Evolutionary conservation across 164 flowering plant species (phyloP).

Genomic region (Hamamelis virginiana): DNA sequence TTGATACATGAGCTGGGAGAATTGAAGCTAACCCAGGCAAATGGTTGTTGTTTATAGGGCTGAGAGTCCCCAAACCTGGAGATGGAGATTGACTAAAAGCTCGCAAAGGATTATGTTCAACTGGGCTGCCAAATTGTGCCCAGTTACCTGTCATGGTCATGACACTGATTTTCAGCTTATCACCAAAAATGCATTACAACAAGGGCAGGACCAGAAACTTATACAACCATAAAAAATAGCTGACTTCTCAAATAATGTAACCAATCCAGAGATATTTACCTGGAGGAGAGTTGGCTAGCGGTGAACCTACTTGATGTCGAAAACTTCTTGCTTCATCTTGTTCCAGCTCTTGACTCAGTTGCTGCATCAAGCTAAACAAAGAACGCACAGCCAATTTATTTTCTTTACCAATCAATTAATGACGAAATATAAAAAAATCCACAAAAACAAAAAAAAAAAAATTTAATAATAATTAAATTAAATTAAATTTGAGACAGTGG

Average conservation of each 20-base stretch:
- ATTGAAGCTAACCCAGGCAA: slow-evolving; percentile 81
- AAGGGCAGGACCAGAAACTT: background rate
- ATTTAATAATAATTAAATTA: too few relatives aligned
- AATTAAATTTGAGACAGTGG: background rate
- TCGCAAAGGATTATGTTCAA: slow-evolving; percentile 55
- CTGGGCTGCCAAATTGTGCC: slow-evolving; percentile 67
- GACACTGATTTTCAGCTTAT: slow-evolving; percentile 8
- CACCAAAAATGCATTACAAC: background rate
- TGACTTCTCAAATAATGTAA: background rate
- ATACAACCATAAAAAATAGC: background rate
- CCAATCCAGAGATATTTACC: slow-evolving; percentile 34
- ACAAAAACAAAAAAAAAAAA: too few relatives aligned
- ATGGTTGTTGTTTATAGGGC: slow-evolving; percentile 45
- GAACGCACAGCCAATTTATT: slow-evolving; percentile 8
- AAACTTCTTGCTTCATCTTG: slow-evolving; percentile 70
- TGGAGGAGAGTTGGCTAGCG: slow-evolving; percentile 78
- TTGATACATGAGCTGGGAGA: slow-evolving; percentile 56
- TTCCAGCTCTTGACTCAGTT: slow-evolving; percentile 78
- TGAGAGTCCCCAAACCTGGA: slow-evolving; percentile 49
- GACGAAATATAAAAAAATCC: background rate
- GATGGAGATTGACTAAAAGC: slow-evolving; percentile 60
- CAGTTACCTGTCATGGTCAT: slow-evolving; percentile 63
- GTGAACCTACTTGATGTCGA: slow-evolving; percentile 73
- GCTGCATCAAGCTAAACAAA: slow-evolving; percentile 70
- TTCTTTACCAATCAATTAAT: background rate